Conservation (phyloP, 371 early-diverging fungal species). For the Mucor racemosus region DNA sequence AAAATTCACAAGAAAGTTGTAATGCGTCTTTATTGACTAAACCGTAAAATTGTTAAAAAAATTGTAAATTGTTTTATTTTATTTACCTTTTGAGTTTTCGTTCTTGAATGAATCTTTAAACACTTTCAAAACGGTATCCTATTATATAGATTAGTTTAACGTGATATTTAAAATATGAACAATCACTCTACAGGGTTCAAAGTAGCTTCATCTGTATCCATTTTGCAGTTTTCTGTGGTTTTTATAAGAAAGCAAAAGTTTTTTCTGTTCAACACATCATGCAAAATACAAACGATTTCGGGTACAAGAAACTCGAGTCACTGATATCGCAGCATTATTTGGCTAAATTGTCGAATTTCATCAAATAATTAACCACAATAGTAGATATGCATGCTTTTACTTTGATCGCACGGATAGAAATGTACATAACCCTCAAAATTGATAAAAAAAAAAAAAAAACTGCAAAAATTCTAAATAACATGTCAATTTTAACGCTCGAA, state of each 20-base stretch:
- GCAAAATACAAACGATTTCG: background rate
- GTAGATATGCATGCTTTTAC: background rate
- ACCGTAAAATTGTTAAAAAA: background rate
- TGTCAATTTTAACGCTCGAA: too few species aligned
- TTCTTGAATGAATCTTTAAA: slow-evolving; percentile 14
- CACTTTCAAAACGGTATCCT: slow-evolving; percentile 12
- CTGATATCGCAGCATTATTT: background rate
- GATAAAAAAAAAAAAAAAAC: too few species aligned
- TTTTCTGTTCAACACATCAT: background rate
- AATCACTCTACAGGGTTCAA: background rate
- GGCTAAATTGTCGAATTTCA: too few species aligned
- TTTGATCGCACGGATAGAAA: too few species aligned
- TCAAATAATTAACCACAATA: background rate
- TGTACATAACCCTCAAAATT: too few species aligned
- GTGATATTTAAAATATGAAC: background rate
- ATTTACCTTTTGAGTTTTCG: slow-evolving; percentile 14
- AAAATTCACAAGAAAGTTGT: slow-evolving; percentile 39
- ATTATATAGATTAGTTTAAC: background rate
- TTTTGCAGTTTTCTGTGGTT: background rate
- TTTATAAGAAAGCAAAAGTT: background rate
- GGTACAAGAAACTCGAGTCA: background rate
- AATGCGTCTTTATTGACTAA: slow-evolving; percentile 45
- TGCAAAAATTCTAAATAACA: too few species aligned
- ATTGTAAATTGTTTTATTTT: background rate
- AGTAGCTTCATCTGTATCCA: background rate